Conservation (phyloP, 2,329 filamentous ascomycete species). For the Calonectria henricotiae region DNA sequence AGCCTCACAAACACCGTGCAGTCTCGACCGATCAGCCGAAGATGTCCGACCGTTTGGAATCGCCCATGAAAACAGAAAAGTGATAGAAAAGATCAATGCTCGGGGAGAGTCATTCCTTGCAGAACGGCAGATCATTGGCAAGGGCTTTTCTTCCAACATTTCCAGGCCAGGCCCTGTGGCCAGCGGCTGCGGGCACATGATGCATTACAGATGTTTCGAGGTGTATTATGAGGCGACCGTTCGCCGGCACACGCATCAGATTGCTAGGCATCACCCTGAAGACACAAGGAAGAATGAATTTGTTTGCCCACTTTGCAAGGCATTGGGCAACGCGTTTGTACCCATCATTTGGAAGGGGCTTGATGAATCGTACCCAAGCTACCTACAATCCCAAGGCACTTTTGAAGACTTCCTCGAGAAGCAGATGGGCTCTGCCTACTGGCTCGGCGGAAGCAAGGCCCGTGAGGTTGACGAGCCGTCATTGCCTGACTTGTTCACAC, state of each 20-base stretch:
- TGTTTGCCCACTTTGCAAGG: conserved; percentile 96
- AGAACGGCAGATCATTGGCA: conserved; percentile 88
- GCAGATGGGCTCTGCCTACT: conserved; percentile 67
- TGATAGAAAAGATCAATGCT: conserved; percentile 82
- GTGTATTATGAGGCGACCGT: conserved; percentile 89
- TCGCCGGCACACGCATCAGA: conserved; percentile 90
- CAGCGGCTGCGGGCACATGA: conserved; percentile 95
- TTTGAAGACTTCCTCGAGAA: conserved; percentile 81
- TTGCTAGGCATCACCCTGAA: conserved; percentile 95
- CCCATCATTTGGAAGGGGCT: conserved; percentile 97
- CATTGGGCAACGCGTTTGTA: conserved; percentile 93
- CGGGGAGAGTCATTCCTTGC: conserved; percentile 80
- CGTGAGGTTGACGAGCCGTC: conserved; percentile 55
- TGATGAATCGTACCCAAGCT: conserved; percentile 85
- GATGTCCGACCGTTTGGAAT: conserved; percentile 90
- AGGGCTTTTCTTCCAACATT: conserved; percentile 84
- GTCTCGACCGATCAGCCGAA: conserved; percentile 89
- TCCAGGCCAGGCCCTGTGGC: conserved; percentile 84
- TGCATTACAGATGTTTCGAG: conserved; percentile 98
- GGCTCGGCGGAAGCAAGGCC: conserved; percentile 61
- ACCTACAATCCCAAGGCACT: conserved; percentile 72
- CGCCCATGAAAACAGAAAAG: conserved; percentile 86
- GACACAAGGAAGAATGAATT: conserved; percentile 86
- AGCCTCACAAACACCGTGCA: conserved; percentile 82
- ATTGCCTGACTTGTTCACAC: conserved; percentile 55